Base-by-base conservation (phyloP, 2,329 filamentous ascomycete genomes). In the Aaosphaeria pasadenensis region DNA sequence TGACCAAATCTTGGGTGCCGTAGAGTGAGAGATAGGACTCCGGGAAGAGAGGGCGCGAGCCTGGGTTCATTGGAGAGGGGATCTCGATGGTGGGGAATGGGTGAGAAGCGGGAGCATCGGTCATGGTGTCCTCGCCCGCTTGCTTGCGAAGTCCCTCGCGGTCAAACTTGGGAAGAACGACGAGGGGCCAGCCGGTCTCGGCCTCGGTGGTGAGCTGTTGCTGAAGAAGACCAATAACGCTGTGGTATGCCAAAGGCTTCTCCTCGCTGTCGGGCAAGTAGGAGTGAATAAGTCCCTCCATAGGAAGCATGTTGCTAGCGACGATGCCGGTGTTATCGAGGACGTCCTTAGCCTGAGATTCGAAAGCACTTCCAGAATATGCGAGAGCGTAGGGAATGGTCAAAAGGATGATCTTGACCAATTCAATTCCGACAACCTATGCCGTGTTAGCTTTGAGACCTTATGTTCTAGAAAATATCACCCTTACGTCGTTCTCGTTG, bases 301-400 rank as follows among this genome's bases (percentile, higher is more conserved):
- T 79, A 2, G 88, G 81, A 67, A 96, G 89, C 7, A 89, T 88
- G 53, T 94, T 91, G 2, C 87, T 89, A 7, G 92, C 91, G 59
- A 97, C 95, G 55, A 97, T 90, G 47, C 94, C 91, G 2, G 94
- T 97, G 77, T 95, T 96, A 56, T 95, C 89, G 67, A 99, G 84
- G 45, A 97, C 77, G 42, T 88, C 85, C 1, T 81, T 79, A 2
- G 90, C 91, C 55, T 87, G 79, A 58, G 86, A 83, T 63, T 87
- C 85, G 46, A 64, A 67, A 13, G 57, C 58, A 36, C 44, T 54
- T 35, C 64, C 67, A 31, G 65, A 62, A 5, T 64, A 58, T 43
- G 84, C 83, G 4, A 79, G 77, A 4, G 88, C 86, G 69, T 97
- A 99, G 0, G 94, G 92, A 49, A 99, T 88, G 0, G 92, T 96